Base-by-base conservation (phyloP, 73 alveolate genomes). In the Symbiodinium natans region DNA sequence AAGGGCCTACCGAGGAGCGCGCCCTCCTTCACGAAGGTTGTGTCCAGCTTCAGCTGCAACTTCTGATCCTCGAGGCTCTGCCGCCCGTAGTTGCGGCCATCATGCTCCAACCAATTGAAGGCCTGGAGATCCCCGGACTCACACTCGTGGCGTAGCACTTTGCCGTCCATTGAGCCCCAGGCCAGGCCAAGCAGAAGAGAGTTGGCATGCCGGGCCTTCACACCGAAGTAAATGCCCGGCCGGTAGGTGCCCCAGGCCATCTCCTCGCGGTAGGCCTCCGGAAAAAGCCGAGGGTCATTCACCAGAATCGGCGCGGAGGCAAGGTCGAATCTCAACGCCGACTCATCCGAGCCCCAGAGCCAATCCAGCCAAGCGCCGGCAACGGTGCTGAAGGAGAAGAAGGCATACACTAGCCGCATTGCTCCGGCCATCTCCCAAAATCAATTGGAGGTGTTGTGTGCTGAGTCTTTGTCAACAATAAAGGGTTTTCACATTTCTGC, bases 61-160 rank as follows among this genome's bases (percentile, higher is more conserved):
- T 89, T 89, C 48, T 89, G 75, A 68, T 89, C 95, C 46, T 89
- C 95, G 31, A 89, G 59, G 86, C 59, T 68, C 48, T 89, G 95
- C 10, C 29, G 46, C 8, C 95, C 95, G 19, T 40, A 89, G 95
- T 89, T 89, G 34, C 86, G 95, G 27, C 95, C 95, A 40, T 89
- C 95, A 46, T 68, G 95, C 77, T 89, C 95, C 17, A 40, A 41
- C 95, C 95, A 89, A 34, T 48, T 40, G 74, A 89, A 89, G 9
- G 95, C 63, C 34, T 68, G 86, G 48, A 89, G 95, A 73, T 63
- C 86, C 19, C 95, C 95, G 43, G 95, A 89, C 46, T 89, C 95
- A 27, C 95, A 89, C 95, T 99, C 99, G 36, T 83, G 99, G 59
- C 99, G 99, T 34, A 99, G 68, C 36, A 15, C 40, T 46, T 88